phyloP scores from a whole-genome alignment of 108 stramenopile genomes.

The Skeletonema tropicum region DNA sequence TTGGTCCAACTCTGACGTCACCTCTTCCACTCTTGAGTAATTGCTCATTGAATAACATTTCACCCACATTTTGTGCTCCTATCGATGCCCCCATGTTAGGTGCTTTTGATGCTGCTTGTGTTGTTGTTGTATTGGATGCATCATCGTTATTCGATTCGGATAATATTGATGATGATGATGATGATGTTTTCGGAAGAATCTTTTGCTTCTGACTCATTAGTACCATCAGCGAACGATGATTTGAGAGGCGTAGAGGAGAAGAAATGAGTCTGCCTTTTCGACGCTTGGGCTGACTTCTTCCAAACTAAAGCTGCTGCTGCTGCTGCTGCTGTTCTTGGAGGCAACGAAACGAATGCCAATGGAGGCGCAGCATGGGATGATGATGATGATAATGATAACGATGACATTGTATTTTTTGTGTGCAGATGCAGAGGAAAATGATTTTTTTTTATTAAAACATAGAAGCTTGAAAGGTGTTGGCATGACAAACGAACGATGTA shows the following conservation, averaged over 20 bases:
- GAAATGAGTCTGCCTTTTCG: too few relatives aligned
- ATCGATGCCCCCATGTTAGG: slow-evolving; percentile 29
- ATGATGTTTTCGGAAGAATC: neutral
- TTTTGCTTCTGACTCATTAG: neutral
- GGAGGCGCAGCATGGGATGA: neutral
- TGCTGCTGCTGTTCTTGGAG: neutral
- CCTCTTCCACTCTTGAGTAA: slow-evolving; percentile 32
- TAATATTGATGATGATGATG: neutral
- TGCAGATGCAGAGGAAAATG: too few relatives aligned
- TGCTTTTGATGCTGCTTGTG: neutral
- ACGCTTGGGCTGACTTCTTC: neutral
- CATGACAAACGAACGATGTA: too few relatives aligned
- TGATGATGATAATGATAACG: neutral
- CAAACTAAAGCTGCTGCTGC: neutral
- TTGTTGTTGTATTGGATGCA: neutral
- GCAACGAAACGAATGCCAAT: neutral
- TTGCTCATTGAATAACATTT: slow-evolving; percentile 39
- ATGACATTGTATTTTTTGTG: neutral
- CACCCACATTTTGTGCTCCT: slow-evolving; percentile 26
- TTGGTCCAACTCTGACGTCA: slow-evolving; percentile 31
- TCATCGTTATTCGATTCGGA: neutral
- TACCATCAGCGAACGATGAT: neutral
- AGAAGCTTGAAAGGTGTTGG: too few relatives aligned
- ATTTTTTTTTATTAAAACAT: too few relatives aligned
- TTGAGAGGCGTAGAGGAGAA: neutral